Percentiles rank a stretch among this genome's conserved stretches.
These are phyloP conservation scores for Rosa multiflora DNA, from an alignment of 306 rosid genomes.

Conservation along the genomic window DNA sequence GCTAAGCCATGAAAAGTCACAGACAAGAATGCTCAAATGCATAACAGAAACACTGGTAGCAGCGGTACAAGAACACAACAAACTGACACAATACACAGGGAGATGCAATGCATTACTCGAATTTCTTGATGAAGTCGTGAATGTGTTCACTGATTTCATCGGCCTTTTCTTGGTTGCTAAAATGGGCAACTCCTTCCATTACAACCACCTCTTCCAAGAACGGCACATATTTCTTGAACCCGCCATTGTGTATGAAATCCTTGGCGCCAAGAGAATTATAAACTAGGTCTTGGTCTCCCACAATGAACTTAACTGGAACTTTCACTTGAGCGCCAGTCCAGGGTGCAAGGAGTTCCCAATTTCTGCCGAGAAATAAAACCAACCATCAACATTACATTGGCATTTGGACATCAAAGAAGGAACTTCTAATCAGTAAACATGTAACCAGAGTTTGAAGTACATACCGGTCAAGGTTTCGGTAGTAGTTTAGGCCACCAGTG, in stretches of 20 bases:
- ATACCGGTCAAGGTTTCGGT: conserved; percentile 58
- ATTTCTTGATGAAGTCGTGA: conserved; percentile 48
- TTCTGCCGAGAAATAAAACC: conserved; percentile 27
- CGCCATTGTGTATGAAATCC: conserved; percentile 74
- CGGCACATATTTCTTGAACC: conserved; percentile 57
- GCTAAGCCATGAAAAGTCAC: background rate
- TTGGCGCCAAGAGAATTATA: conserved; percentile 44
- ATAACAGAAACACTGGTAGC: background rate
- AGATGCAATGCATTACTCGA: background rate
- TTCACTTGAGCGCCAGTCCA: conserved; percentile 59
- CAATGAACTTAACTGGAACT: conserved; percentile 67
- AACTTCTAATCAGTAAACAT: background rate
- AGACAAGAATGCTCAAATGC: background rate
- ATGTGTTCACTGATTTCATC: conserved; percentile 59
- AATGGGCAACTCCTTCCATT: conserved; percentile 67
- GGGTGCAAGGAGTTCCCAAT: conserved; percentile 71
- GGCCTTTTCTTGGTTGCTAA: conserved; percentile 55
- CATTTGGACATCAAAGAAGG: background rate
- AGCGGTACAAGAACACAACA: background rate
- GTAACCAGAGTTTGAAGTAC: conserved; percentile 4
- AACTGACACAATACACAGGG: background rate
- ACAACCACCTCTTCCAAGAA: conserved; percentile 49
- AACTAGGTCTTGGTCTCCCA: conserved; percentile 69
- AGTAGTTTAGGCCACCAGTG: conserved; percentile 69
- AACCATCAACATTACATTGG: background rate